Evolutionary conservation across 768 basidiomycete species (phyloP).

Genomic region (Agrocybe chaxingu): DNA sequence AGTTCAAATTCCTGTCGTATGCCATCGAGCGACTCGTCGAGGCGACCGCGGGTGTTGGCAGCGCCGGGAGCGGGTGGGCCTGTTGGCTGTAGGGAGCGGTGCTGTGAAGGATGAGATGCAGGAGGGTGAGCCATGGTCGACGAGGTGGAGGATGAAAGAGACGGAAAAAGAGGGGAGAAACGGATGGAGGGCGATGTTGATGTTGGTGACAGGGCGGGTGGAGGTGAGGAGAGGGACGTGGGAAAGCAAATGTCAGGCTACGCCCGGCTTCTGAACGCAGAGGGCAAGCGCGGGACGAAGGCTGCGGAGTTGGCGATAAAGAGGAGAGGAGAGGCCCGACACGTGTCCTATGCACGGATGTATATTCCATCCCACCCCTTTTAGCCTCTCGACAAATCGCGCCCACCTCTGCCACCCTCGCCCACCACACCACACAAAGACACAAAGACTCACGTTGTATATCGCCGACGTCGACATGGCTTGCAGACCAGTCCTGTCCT

Average conservation of each 20-base stretch:
- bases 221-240: not conserved
- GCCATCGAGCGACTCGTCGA: constrained; percentile 78
- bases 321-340: not conserved
- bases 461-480: constrained; percentile 15
- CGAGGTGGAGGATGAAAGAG: not conserved
- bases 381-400: not conserved
- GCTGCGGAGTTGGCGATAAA: not conserved
- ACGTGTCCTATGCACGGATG: not conserved
- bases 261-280: not conserved
- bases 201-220: not conserved
- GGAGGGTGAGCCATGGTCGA: not conserved
- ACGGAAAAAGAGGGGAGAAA: not conserved
- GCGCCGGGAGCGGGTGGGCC: constrained; percentile 8
- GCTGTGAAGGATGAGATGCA: constrained; percentile 1
- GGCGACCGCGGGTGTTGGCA: constrained; percentile 22
- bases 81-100: constrained; percentile 11
- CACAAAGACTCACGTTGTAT: constrained; percentile 18
- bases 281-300: not conserved
- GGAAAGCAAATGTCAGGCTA: constrained; percentile 1
- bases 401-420: no score
- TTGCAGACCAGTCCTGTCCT: not conserved
- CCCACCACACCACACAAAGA: not conserved
- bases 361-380: not conserved
- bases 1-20: constrained; percentile 85
- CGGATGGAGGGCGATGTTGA: not conserved